phyloP scores from a whole-genome alignment of 2,329 filamentous ascomycete genomes.

The Xenosphaeropsis pyriputrescens region DNA sequence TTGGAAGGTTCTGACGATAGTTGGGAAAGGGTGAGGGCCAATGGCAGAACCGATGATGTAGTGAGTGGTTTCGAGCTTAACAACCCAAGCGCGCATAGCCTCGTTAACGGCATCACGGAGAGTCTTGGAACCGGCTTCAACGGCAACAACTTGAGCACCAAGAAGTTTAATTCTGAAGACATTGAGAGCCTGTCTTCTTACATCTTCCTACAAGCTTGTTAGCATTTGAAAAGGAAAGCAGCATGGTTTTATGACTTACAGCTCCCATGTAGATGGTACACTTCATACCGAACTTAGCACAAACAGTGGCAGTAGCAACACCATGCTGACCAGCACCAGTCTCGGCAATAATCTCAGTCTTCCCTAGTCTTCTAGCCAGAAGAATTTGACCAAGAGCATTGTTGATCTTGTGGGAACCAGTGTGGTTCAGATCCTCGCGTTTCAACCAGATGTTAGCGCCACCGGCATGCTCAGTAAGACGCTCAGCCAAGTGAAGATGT shows the following conservation, averaged over 20 bases:
- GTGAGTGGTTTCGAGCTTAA: constrained; percentile 83
- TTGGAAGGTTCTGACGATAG: constrained; percentile 95
- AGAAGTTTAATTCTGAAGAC: constrained; percentile 98
- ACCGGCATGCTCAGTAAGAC: constrained; percentile 75
- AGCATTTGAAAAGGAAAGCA: constrained; percentile 1
- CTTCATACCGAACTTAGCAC: constrained; percentile 95
- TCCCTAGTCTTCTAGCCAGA: constrained; percentile 71
- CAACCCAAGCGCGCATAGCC: constrained; percentile 86
- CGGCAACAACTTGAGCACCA: constrained; percentile 81
- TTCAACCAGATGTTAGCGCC: constrained; percentile 97
- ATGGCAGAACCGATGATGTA: constrained; percentile 98
- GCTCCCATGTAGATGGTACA: constrained; percentile 98
- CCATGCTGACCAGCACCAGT: constrained; percentile 96
- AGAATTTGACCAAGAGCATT: constrained; percentile 92
- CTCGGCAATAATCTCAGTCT: constrained; percentile 95
- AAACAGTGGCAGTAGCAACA: constrained; percentile 93
- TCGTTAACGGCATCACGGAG: constrained; percentile 88
- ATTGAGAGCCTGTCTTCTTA: constrained; percentile 88
- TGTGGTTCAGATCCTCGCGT: constrained; percentile 95
- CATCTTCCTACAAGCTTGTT: constrained; percentile 49
- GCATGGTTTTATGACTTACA: constrained; percentile 11
- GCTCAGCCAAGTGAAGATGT: constrained; percentile 76
- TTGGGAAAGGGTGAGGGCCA: constrained; percentile 93
- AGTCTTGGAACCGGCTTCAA: constrained; percentile 77
- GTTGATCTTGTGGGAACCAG: constrained; percentile 98